Evolutionary conservation across 331 rosid genomes (phyloP).

Genomic region (Acacia pycnantha): DNA sequence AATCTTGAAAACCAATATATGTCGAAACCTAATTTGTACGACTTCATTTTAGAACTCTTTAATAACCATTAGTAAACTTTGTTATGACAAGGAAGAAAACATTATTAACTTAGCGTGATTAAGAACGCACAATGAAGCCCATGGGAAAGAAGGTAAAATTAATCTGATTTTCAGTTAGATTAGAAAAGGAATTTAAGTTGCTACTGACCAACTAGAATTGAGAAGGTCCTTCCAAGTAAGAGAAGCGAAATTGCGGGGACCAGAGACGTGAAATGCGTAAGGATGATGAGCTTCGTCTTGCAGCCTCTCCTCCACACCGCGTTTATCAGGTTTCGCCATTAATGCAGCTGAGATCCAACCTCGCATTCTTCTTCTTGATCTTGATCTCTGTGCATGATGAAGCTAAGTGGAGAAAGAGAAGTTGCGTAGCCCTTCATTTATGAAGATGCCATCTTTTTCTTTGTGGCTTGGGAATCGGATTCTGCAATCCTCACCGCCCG

Average conservation of each 20-base stretch:
- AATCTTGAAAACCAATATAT: not conserved
- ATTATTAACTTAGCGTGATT: not conserved
- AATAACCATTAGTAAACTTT: not conserved
- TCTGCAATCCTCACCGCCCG: not conserved
- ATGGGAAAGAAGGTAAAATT: not conserved
- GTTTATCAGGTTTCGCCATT: conserved; percentile 45
- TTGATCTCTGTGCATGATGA: not conserved
- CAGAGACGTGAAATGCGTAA: conserved; percentile 85
- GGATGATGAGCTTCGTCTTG: conserved; percentile 65
- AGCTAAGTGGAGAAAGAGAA: not conserved
- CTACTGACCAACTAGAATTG: conserved; percentile 75
- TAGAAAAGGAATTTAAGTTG: conserved; percentile 23
- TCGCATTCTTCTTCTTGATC: not conserved
- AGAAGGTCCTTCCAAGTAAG: conserved; percentile 87
- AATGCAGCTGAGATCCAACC: conserved; percentile 25
- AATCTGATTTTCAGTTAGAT: not conserved
- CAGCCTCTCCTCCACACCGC: conserved; percentile 23
- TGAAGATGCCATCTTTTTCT: not conserved
- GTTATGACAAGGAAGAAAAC: not conserved
- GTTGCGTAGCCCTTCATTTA: not conserved
- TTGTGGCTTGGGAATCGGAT: not conserved
- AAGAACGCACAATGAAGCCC: not conserved
- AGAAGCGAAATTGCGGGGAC: conserved; percentile 73
- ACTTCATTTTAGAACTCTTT: not conserved
- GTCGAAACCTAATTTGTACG: not conserved